Conservation (phyloP, 2,329 filamentous ascomycete genomes). For the Phyllosticta citrichinensis region DNA sequence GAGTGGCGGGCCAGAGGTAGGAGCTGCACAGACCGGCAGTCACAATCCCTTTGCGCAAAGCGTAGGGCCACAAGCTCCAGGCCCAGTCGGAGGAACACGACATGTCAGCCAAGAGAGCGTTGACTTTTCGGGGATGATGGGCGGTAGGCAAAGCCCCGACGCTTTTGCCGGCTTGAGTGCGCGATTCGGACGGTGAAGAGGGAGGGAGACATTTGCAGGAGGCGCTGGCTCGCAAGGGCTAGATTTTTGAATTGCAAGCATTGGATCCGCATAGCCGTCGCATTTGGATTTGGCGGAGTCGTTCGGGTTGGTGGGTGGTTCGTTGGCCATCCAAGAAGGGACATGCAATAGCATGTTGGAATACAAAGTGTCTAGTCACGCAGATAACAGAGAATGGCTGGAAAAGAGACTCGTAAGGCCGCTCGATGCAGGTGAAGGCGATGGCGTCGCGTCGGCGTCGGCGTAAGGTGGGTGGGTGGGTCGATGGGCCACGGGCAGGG, state of each 20-base stretch:
- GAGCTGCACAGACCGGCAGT: constrained; percentile 27
- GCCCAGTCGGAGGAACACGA: constrained; percentile 19
- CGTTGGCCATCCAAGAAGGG: background rate
- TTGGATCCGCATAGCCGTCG: background rate
- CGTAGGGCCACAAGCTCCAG: constrained; percentile 12
- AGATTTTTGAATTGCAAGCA: background rate
- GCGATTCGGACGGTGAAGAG: constrained; percentile 2
- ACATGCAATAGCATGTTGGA: background rate
- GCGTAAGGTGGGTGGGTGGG: background rate
- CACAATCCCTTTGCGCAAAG: constrained; percentile 47
- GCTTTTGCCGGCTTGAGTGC: constrained; percentile 69
- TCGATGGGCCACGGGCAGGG: background rate
- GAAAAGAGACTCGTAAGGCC: background rate
- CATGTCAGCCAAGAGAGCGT: constrained; percentile 62
- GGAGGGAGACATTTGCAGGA: background rate
- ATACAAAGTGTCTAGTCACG: background rate
- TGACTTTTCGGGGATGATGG: constrained; percentile 49
- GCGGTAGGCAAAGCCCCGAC: constrained; percentile 65
- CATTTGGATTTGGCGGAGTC: background rate
- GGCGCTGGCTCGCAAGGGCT: background rate
- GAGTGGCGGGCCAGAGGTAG: constrained; percentile 3
- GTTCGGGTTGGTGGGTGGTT: background rate
- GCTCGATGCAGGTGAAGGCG: background rate
- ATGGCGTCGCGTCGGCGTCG: background rate
- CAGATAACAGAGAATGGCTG: background rate